Conservation (phyloP, 179 eudicot genomes). For the Corrigiola litoralis region DNA sequence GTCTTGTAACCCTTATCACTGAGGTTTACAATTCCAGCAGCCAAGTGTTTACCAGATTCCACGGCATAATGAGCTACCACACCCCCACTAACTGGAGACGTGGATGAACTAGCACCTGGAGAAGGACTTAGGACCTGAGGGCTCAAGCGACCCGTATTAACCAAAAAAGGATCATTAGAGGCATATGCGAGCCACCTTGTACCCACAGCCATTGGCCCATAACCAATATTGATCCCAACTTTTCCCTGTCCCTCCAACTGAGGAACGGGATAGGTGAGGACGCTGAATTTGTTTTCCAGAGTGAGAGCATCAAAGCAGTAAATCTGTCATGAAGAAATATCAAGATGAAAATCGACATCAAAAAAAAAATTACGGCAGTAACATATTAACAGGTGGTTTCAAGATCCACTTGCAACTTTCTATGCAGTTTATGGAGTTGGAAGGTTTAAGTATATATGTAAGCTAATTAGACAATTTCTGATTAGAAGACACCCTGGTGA, state of each 20-base stretch:
- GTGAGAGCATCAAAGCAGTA: slow-evolving; percentile 66
- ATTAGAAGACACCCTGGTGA: background rate
- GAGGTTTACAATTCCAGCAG: slow-evolving; percentile 55
- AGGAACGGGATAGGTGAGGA: slow-evolving; percentile 69
- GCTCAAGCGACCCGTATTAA: slow-evolving; percentile 51
- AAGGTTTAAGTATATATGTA: too few species aligned
- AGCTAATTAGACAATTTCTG: background rate
- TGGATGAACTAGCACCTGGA: slow-evolving; percentile 56
- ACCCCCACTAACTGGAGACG: slow-evolving; percentile 51
- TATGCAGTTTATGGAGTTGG: too few species aligned
- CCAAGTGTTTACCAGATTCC: slow-evolving; percentile 74
- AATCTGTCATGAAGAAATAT: slow-evolving; percentile 36
- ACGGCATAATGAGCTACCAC: slow-evolving; percentile 58
- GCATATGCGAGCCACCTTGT: slow-evolving; percentile 84
- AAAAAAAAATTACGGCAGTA: background rate
- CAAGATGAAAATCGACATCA: background rate
- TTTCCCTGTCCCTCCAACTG: slow-evolving; percentile 50
- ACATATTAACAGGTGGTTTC: too few species aligned
- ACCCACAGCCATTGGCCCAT: slow-evolving; percentile 77
- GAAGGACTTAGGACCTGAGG: slow-evolving; percentile 52
- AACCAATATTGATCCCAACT: slow-evolving; percentile 51
- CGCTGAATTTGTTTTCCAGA: slow-evolving; percentile 62
- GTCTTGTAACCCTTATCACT: slow-evolving; percentile 65
- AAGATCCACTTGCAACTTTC: background rate
- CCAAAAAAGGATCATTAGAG: slow-evolving; percentile 49